Evolutionary conservation across 2,329 filamentous ascomycete species (phyloP).

Genomic region (Fusarium subtropicale): DNA sequence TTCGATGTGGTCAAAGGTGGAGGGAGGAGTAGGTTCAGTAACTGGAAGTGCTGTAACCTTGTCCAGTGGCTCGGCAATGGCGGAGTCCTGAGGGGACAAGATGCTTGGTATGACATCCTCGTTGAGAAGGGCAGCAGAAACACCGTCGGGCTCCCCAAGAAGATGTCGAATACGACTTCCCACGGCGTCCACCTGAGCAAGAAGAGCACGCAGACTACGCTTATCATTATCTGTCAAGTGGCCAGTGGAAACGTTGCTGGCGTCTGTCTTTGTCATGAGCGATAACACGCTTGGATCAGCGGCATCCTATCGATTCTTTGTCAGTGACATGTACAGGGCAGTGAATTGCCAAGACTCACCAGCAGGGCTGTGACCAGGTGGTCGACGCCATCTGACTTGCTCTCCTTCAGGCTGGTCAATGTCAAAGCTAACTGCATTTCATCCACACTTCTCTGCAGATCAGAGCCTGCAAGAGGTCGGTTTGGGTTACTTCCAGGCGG

Average conservation of each 20-base stretch:
- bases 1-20: slow-evolving; percentile 55
- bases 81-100: slow-evolving; percentile 46
- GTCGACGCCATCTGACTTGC: slow-evolving; percentile 61
- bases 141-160: slow-evolving; percentile 50
- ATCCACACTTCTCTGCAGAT: slow-evolving; percentile 61
- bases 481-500: slow-evolving; percentile 38
- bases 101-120: slow-evolving; percentile 44
- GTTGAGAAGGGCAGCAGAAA: slow-evolving; percentile 36
- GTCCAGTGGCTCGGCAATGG: slow-evolving; percentile 47
- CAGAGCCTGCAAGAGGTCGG: slow-evolving; percentile 49
- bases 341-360: slow-evolving; percentile 59
- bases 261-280: slow-evolving; percentile 62
- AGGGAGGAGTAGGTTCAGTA: slow-evolving; percentile 56
- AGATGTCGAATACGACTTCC: slow-evolving; percentile 56
- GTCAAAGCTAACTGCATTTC: slow-evolving; percentile 76
- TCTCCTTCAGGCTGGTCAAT: slow-evolving; percentile 67
- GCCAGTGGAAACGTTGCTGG: slow-evolving; percentile 56
- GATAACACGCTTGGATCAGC: slow-evolving; percentile 60
- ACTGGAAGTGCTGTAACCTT: slow-evolving; percentile 50
- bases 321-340: slow-evolving; percentile 23
- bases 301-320: slow-evolving; percentile 51
- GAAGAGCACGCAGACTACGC: slow-evolving; percentile 60
- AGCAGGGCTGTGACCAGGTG: slow-evolving; percentile 70
- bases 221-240: slow-evolving; percentile 58
- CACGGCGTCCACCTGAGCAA: slow-evolving; percentile 61